These are phyloP conservation scores for Calonectria pauciramosa DNA, from an alignment of 2,329 filamentous ascomycete genomes.

Conservation along the genomic window DNA sequence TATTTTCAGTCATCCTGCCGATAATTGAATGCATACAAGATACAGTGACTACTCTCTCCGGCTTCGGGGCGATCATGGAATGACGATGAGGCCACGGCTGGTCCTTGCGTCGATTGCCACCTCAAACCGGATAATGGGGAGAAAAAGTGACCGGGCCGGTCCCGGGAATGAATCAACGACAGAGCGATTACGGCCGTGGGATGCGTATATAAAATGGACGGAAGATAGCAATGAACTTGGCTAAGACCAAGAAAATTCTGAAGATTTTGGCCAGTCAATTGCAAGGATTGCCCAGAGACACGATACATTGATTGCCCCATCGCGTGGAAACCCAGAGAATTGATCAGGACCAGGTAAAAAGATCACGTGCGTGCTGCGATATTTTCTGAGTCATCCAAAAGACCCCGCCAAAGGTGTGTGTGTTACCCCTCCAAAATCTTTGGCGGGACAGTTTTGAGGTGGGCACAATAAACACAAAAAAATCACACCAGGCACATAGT, in stretches of 20 bases:
- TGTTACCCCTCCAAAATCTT: slow-evolving; percentile 20
- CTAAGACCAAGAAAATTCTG: neutral
- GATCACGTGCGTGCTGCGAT: slow-evolving; percentile 18
- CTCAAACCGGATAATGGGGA: slow-evolving; percentile 5
- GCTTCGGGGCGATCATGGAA: slow-evolving; percentile 37
- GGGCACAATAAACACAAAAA: slow-evolving; percentile 18
- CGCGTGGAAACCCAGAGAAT: neutral
- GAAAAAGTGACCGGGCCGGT: neutral
- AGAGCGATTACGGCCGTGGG: neutral
- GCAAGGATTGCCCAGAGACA: neutral
- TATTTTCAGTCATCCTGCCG: slow-evolving; percentile 6
- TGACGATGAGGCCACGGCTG: slow-evolving; percentile 32
- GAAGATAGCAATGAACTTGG: neutral
- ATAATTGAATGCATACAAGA: neutral
- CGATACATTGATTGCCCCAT: neutral
- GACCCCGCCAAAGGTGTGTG: slow-evolving; percentile 19
- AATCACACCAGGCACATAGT: slow-evolving; percentile 10
- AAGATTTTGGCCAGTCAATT: neutral
- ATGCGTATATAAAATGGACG: neutral
- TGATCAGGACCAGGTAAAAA: neutral
- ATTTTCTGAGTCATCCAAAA: slow-evolving; percentile 24
- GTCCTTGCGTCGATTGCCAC: slow-evolving; percentile 16
- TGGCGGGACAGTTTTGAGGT: slow-evolving; percentile 18
- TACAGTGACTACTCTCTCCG: slow-evolving; percentile 26
- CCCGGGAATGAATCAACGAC: slow-evolving; percentile 2